Conservation (phyloP, 169 alveolate genomes). For the Plasmodium falciparum region DNA sequence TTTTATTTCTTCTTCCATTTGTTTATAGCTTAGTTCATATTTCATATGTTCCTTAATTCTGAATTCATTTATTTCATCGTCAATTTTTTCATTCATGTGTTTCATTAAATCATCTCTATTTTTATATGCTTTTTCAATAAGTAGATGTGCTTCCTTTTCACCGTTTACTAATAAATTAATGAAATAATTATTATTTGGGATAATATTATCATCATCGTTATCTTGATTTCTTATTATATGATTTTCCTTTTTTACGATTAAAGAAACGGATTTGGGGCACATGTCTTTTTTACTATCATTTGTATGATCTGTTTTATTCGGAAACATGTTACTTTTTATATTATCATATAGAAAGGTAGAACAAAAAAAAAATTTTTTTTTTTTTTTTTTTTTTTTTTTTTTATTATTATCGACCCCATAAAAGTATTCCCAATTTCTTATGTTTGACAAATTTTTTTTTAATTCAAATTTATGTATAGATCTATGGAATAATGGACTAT, state of each 20-base stretch:
- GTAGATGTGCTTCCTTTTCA: slow-evolving; percentile 28
- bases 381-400: neutral
- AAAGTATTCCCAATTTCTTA: too few species aligned
- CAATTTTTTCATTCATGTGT: slow-evolving; percentile 13
- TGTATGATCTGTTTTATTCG: too few species aligned
- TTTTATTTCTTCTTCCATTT: slow-evolving; percentile 33
- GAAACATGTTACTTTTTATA: too few species aligned
- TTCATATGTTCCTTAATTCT: slow-evolving; percentile 8
- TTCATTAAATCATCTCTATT: slow-evolving; percentile 11
- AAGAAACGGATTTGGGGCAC: too few species aligned
- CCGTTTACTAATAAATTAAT: slow-evolving; percentile 20
- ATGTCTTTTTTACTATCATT: too few species aligned
- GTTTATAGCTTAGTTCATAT: slow-evolving; percentile 9
- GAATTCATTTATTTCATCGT: slow-evolving; percentile 23
- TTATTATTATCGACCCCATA: too few species aligned
- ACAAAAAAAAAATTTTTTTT: slow-evolving; percentile 4
- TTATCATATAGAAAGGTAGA: neutral
- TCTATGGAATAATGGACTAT: too few species aligned
- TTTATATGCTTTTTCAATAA: slow-evolving; percentile 28
- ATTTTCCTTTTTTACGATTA: neutral
- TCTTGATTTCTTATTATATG: neutral
- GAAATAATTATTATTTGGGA: neutral
- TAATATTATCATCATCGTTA: neutral
- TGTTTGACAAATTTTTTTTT: too few species aligned
- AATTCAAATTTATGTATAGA: too few species aligned